Evolutionary conservation across 192 early-diverging fungal species (phyloP).

Genomic region (Backusella tuberculispora): DNA sequence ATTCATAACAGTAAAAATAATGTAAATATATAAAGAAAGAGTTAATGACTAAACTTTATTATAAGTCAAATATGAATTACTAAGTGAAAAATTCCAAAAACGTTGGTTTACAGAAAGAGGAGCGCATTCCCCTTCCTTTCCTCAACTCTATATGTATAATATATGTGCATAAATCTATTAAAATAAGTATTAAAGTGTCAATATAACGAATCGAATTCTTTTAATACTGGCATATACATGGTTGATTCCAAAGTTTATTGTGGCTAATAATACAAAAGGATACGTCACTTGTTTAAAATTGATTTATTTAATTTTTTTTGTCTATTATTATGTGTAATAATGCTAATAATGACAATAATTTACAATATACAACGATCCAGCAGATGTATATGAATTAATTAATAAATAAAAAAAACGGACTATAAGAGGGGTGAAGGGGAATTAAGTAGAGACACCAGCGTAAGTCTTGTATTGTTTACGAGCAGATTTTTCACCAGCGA

Average conservation of each 20-base stretch:
- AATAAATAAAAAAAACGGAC: neutral
- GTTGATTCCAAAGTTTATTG: neutral
- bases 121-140: no score
- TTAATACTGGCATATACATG: no score
- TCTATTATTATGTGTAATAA: neutral
- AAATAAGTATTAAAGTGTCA: no score
- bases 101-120: no score
- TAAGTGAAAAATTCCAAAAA: no score
- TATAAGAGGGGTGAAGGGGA: neutral
- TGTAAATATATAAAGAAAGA: no score
- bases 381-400: neutral
- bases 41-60: no score
- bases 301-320: neutral
- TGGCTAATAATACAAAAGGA: neutral
- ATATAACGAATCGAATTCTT: no score
- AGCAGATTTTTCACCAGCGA: neutral
- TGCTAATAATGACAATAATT: neutral
- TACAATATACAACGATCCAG: conserved; percentile 10
- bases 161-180: no score
- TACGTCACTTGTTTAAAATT: conserved; percentile 10
- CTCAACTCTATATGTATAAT: no score
- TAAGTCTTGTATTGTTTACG: conserved; percentile 6
- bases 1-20: no score
- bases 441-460: neutral
- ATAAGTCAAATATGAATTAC: no score